These are phyloP conservation scores for Hyphopichia burtonii DNA, from an alignment of 1,139 yeast species.

Conservation along the genomic window DNA sequence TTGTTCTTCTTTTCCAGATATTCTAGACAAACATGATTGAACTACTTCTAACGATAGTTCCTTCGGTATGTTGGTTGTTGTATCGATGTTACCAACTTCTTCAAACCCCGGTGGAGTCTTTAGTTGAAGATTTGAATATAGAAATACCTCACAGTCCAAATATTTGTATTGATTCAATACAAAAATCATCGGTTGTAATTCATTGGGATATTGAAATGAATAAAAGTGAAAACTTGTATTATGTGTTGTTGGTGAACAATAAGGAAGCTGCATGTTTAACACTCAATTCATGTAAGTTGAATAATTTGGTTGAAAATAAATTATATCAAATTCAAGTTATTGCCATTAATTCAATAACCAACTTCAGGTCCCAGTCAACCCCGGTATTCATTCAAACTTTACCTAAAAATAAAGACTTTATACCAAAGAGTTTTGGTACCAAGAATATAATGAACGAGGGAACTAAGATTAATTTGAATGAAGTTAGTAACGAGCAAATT, in stretches of 20 bases:
- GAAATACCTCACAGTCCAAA: constrained; percentile 44
- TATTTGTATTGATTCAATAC: constrained; percentile 40
- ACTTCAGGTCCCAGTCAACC: constrained; percentile 35
- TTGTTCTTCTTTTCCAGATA: no score
- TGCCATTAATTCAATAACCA: constrained; percentile 38
- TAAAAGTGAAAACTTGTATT: constrained; percentile 35
- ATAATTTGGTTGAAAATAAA: constrained; percentile 27
- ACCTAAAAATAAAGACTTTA: neutral
- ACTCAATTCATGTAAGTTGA: constrained; percentile 37
- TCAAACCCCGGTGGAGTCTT: constrained; percentile 36
- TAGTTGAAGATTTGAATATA: constrained; percentile 35
- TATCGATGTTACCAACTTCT: constrained; percentile 39
- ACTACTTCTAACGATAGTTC: constrained; percentile 40
- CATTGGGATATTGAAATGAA: constrained; percentile 44
- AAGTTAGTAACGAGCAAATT: constrained; percentile 13
- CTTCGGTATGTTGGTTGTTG: constrained; percentile 43
- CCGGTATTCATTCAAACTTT: constrained; percentile 25
- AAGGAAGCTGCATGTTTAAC: constrained; percentile 39
- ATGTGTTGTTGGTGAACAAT: constrained; percentile 35
- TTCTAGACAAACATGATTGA: constrained; percentile 29
- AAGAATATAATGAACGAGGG: neutral
- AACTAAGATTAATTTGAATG: neutral
- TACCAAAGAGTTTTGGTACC: neutral
- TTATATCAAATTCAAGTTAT: constrained; percentile 39
- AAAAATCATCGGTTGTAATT: constrained; percentile 28